Evolutionary conservation across 2,329 filamentous ascomycete species (phyloP), one percentile per base, ranked within the genome.

Genomic region (Arthrobotrys iridis): DNA sequence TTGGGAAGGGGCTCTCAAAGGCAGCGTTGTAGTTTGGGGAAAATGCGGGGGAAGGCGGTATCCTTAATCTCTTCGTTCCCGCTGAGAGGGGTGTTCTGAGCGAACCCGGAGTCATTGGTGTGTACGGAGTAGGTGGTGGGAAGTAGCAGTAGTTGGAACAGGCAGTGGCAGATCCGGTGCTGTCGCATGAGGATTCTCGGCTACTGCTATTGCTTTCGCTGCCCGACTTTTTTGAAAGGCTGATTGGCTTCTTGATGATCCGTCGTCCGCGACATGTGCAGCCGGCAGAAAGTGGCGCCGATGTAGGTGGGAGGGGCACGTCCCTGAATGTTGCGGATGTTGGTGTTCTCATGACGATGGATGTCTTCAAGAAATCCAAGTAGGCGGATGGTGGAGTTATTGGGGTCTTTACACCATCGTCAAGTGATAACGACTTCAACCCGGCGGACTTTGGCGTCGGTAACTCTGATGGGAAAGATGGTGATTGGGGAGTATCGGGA

Each of bases 361-460:
- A 88, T 74, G 90, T 89, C 83, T 93, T 94, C 77, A 98, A 89
- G 81, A 97, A 98, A 80, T 98, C 93, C 78, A 92, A 90, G 81
- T 98, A 98, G 70, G 94, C 93, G 20, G 88, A 86, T 2, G 94
- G 94, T 60, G 94, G 94, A 59, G 91, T 96, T 82, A 98, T 96
- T 55, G 93, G 93, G 3, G 93, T 97, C 83, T 89, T 90, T 70
- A 88, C 83, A 46, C 85, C 83, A 72, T 89, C 87, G 67, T 90
- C 86, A 15, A 74, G 52, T 6, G 70, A 74, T 30, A 74, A 20
- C 22, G 70, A 74, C 46, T 66, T 74, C 18, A 74, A 60, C n/a
- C 70, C 70, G 4, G 70, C 70, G 2, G 70, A 74, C 28, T 74
- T 74, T 7, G 70, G 70, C 20, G 70, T 74, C 4, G 70, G 70